A percentile compares a stretch with the other conserved stretches of the same genome.
These are phyloP conservation scores for Metschnikowia reukaufii DNA, from an alignment of 805 yeast species.

Conservation along the genomic window DNA sequence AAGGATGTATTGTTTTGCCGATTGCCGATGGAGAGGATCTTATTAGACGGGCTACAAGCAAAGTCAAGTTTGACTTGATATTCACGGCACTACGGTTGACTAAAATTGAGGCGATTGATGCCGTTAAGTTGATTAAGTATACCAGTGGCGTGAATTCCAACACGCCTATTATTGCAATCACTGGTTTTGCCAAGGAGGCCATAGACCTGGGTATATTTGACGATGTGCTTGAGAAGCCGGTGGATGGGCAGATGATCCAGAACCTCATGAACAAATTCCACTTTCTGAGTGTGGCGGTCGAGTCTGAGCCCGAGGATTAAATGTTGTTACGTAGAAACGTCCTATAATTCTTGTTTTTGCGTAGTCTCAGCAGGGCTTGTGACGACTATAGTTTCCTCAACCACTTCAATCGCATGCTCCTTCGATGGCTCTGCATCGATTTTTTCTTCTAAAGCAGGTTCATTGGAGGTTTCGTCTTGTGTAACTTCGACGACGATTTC, in stretches of 20 bases:
- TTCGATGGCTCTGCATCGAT: no score
- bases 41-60: conserved; percentile 76
- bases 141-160: conserved; percentile 76
- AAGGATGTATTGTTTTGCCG: conserved; percentile 79
- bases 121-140: conserved; percentile 69
- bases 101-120: conserved; percentile 69
- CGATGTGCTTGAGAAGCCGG: conserved; percentile 74
- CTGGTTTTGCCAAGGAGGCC: conserved; percentile 73
- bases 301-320: conserved; percentile 17
- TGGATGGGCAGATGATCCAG: conserved; percentile 22
- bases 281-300: conserved; percentile 16
- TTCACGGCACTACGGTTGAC: conserved; percentile 71
- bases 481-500: no score
- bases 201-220: conserved; percentile 53
- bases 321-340: background rate
- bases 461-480: no score
- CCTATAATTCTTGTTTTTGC: background rate
- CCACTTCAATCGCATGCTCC: background rate
- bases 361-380: background rate
- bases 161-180: conserved; percentile 76
- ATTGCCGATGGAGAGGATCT: conserved; percentile 81
- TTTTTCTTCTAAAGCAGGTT: no score
- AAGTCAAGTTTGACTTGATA: conserved; percentile 80
- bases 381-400: background rate
- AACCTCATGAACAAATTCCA: conserved; percentile 14